Evolutionary conservation across 2,329 filamentous ascomycete species (phyloP).

Genomic region (Xylaria sp.): DNA sequence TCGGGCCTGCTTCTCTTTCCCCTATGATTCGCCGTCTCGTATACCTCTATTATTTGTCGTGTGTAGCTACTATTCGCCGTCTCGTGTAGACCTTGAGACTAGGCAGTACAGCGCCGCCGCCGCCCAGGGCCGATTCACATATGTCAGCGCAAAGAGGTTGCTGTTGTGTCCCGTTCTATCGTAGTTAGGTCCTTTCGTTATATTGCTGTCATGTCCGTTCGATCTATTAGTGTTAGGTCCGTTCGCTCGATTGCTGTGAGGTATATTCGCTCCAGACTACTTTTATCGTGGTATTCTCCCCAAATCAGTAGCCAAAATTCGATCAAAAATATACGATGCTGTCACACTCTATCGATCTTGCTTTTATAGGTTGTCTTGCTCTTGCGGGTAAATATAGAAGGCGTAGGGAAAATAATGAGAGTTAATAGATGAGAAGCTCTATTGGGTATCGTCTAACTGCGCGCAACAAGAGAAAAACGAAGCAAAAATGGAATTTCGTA

Average conservation of each 20-base stretch:
- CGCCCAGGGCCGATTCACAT: neutral
- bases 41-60: too few relatives aligned
- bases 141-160: neutral
- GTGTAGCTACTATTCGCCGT: too few relatives aligned
- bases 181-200: too few relatives aligned
- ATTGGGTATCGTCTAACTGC: constrained; percentile 23
- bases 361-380: too few relatives aligned
- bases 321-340: neutral
- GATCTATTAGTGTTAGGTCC: too few relatives aligned
- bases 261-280: too few relatives aligned
- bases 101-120: neutral
- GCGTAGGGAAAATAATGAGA: neutral
- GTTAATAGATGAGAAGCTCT: constrained; percentile 6
- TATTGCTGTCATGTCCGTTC: too few relatives aligned
- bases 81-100: neutral
- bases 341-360: neutral
- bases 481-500: neutral
- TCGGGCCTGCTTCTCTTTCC: neutral
- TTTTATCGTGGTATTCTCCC: neutral
- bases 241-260: neutral
- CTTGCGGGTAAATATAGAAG: neutral
- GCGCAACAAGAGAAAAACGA: neutral
- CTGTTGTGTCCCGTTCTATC: neutral
- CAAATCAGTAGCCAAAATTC: neutral
- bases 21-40: neutral